Evolutionary conservation across 164 flowering plant genomes (phyloP).

Genomic region (Kingdonia uniflora): DNA sequence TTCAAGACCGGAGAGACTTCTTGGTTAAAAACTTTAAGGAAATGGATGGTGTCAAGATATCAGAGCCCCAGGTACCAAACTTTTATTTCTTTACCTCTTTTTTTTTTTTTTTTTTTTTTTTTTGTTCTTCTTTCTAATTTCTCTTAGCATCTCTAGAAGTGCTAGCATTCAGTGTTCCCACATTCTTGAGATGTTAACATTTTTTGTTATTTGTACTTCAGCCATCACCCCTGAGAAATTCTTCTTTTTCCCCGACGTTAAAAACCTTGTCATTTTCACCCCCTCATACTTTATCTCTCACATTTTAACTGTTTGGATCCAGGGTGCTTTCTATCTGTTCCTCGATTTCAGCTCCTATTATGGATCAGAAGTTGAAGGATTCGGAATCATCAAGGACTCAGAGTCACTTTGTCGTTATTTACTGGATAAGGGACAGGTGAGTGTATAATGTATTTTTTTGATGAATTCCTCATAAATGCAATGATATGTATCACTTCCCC

Average conservation of each 20-base stretch:
- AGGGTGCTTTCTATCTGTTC: conserved; percentile 98
- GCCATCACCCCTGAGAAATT: no score
- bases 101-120: no score
- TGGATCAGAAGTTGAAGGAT: conserved; percentile 71
- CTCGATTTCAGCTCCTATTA: conserved; percentile 79
- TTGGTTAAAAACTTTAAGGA: conserved; percentile 62
- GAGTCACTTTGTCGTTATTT: conserved; percentile 82
- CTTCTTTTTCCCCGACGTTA: neutral
- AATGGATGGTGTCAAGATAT: conserved; percentile 68
- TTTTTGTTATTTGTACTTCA: no score
- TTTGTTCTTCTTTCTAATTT: neutral
- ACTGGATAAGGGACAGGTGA: conserved; percentile 83
- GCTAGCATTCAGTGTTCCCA: no score
- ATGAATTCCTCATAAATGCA: neutral
- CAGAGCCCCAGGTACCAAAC: conserved; percentile 70
- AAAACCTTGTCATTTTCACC: neutral
- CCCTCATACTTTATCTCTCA: neutral
- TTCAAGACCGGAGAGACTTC: conserved; percentile 75
- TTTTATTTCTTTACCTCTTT: no score
- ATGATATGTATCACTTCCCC: no score
- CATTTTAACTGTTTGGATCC: conserved; percentile 7
- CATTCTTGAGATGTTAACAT: no score
- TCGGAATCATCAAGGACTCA: conserved; percentile 64
- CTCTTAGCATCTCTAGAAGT: no score
- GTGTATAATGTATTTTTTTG: neutral